Base-by-base conservation (phyloP, 2,329 filamentous ascomycete species). In the Exophiala calicioides region DNA sequence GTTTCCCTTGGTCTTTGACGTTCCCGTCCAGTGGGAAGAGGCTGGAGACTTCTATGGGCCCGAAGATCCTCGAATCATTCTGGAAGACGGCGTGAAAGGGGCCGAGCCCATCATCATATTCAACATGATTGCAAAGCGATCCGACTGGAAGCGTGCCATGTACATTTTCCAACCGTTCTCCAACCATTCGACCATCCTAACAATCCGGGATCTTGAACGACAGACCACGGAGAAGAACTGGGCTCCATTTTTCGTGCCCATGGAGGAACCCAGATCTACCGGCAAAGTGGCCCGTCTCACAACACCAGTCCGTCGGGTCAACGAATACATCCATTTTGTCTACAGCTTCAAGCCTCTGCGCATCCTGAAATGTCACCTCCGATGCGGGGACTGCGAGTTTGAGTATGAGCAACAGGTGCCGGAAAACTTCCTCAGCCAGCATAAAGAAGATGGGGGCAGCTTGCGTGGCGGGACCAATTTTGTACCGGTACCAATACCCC, bases 401-500 rank as follows among this genome's bases (percentile, higher is more conserved):
- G 43, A 38, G 7, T 58, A 48, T 29, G 44, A 50, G 33, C 56
- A 57, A 41, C 48, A 39, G 24, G 32, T 55, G 5, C 50, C 49
- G 3, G 38, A 49, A 31, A 47, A 48, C 15, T 52, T 55, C 41
- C 24, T 40, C 26, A 41, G 34, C 19, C 27, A 43, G 19, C 53
- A 56, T 39, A 18, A 50, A 10, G 56, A 54, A 19, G 41, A 52
- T 10, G 44, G 33, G 3, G 56, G 55, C 19, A 46, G 47, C 23
- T 35, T 59, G 41, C 55, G 55, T 24, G 57, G 57, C 4, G 53
- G 57, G 2, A 59, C 55, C 16, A 59, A 59, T 32, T 59, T 59
- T 38, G 51, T 56, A 8, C 53, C 45, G 6, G 48, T 59, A 5
- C 50, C 53, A 10, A 32, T 55, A 9, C 52, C 52, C 4, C 23